Base-by-base conservation (phyloP, 805 yeast genomes). In the Yarrowia sp. region DNA sequence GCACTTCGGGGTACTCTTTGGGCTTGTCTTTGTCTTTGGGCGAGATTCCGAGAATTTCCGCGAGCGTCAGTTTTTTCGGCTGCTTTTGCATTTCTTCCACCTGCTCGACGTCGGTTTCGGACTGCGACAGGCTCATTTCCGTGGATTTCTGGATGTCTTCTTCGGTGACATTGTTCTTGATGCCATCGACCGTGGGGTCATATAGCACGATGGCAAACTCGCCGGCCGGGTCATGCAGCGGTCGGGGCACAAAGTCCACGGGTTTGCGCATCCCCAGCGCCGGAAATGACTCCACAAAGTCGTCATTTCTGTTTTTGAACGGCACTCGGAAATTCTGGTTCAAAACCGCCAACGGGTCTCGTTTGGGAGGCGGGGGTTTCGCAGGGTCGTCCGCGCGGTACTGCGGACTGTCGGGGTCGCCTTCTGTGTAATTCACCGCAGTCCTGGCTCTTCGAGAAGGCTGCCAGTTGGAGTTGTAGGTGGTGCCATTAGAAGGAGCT, bases 171-270 rank as follows among this genome's bases (percentile, higher is more conserved):
- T 10, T 64, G 36, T 34, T 69, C 69, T 39, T 50, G 3, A 71
- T 71, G 20, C 69, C 71, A 74, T 95, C 98, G 2, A 94, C 88
- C 0, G 98, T 91, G 0, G 99, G 99, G 76, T 95, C 99, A 74
- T 92, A 95, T 53, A 95, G 80, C 0, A 95, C 98, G 67, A 95
- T 91, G 2, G 99, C 98, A 73, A 91, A 87, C 76, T 95, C 98
- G 70, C 89, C 92, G 52, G 88, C 83, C 0, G 99, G 99, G 78
- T 95, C 99, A 75, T 94, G 96, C n/a, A 95, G 81, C 0, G 99
- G 96, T 68, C 92, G 80, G 4, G 98, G 97, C n/a, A 91, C 90
- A 66, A 91, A 78, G 34, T 77, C 77, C 0, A 85, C 81, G 70
- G 86, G 85, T 44, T 89, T 84, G 70, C 89, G 85, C 68, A 92